These are phyloP conservation scores for Scleromitrula shiraiana DNA, from an alignment of 2,329 filamentous ascomycete genomes.

Conservation along the genomic window DNA sequence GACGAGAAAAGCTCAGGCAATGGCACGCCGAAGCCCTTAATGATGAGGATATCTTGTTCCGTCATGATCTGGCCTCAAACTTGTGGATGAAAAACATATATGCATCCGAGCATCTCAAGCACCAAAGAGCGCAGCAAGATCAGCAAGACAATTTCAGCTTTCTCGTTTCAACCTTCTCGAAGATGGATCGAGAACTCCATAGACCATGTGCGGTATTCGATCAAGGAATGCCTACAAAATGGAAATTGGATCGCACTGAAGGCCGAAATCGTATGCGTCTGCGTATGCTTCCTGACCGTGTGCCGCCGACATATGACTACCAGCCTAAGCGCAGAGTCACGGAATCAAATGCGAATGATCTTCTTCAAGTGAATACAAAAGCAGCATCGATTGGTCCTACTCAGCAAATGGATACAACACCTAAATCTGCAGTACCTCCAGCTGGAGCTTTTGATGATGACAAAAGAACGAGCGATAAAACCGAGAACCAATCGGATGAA, in stretches of 20 bases:
- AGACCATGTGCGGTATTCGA: constrained; percentile 77
- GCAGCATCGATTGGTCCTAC: constrained; percentile 6
- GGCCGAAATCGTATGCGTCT: constrained; percentile 92
- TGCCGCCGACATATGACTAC: constrained; percentile 61
- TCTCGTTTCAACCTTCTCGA: constrained; percentile 65
- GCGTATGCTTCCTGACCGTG: constrained; percentile 72
- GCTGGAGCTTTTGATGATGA: constrained; percentile 9
- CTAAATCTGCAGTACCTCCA: constrained; percentile 9
- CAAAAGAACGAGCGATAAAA: constrained; percentile 11
- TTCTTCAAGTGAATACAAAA: constrained; percentile 31
- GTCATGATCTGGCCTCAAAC: constrained; percentile 79
- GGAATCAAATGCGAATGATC: constrained; percentile 32
- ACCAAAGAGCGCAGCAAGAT: constrained; percentile 82
- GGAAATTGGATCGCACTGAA: constrained; percentile 93
- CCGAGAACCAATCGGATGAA: constrained; percentile 13
- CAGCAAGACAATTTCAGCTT: constrained; percentile 84
- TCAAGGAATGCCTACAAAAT: constrained; percentile 57
- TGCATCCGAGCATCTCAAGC: constrained; percentile 82
- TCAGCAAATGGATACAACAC: constrained; percentile 12
- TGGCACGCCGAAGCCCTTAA: constrained; percentile 67
- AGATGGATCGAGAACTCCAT: constrained; percentile 69
- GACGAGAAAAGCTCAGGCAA: constrained; percentile 72
- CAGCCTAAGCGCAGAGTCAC: constrained; percentile 70
- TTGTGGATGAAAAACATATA: constrained; percentile 97
- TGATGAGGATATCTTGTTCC: constrained; percentile 63